Evolutionary conservation across 257 asterid species (phyloP), one percentile per base, ranked within the genome.

Genomic region (Solanum etuberosum): DNA sequence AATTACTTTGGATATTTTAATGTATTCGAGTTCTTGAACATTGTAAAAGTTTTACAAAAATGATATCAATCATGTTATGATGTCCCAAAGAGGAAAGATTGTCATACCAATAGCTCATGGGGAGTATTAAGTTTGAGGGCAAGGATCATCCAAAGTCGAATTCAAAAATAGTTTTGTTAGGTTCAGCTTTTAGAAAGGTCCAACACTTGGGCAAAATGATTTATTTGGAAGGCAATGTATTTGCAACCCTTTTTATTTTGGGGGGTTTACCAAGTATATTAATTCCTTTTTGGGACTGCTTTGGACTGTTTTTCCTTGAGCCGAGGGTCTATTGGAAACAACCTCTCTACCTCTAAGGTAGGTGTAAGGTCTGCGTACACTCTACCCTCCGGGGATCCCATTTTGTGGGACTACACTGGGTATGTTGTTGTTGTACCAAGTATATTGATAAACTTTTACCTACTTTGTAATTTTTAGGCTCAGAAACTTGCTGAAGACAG

Each of bases 401-500:
- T n/a, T 61, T n/a, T 61, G 15, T 63, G 32, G 15, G 71, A n/a
- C 32, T 63, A n/a, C 15, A n/a, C 7, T n/a, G 31, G 18, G 32
- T 43, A 27, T 31, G 35, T 54, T 63, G 43, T 61, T 63, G 71
- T 63, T n/a, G 71, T 31, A 37, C 61, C 10, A 27, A 80, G 85
- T 46, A 46, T 80, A 80, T 29, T 46, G 16, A 80, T 89, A 21
- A 71, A 23, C 21, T 80, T 83, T 51, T 40, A 72, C 35, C 20
- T 46, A 14, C 27, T 21, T 57, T 88, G 65, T 48, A 20, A 77
- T 65, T 89, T 82, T 88, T 90, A 90, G 97, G 93, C 87, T 57
- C 88, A 83, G 90, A 94, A 94, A 89, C 91, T 90, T 32, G 94
- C 94, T 42, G 94, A 92, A 86, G 98, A 94, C 86, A 93, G 73